phyloP scores from a whole-genome alignment of 345 rosid species.

The Aquilaria malaccensis region DNA sequence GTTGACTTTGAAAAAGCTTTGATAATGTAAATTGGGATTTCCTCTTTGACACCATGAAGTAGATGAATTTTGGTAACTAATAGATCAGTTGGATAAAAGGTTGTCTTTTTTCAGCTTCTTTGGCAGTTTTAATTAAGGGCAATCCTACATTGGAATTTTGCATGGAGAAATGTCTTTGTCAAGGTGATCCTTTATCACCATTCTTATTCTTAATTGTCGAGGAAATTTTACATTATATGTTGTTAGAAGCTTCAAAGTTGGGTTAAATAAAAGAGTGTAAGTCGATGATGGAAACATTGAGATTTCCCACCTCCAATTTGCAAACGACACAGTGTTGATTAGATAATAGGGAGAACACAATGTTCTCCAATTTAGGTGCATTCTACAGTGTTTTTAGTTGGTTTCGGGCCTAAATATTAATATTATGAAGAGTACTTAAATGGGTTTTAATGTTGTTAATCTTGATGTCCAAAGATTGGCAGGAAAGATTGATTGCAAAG shows the following conservation, averaged over 20 bases:
- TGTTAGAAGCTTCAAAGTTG: neutral
- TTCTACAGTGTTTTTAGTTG: too few relatives aligned
- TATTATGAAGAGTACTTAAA: too few relatives aligned
- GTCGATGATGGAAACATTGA: neutral
- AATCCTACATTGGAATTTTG: neutral
- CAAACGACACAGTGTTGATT: neutral
- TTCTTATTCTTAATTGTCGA: neutral
- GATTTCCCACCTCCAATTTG: neutral
- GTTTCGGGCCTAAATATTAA: too few relatives aligned
- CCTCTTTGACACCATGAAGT: neutral
- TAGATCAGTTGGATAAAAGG: neutral
- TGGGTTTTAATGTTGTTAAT: too few relatives aligned
- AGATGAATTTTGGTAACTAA: too few relatives aligned
- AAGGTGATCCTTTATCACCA: neutral
- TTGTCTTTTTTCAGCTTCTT: neutral
- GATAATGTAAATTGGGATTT: neutral
- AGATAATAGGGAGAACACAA: too few relatives aligned
- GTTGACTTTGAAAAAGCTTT: neutral
- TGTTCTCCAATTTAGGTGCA: too few relatives aligned
- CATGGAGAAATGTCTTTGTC: neutral
- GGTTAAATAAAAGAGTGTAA: neutral
- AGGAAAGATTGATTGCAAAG: too few relatives aligned
- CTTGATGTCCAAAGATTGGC: too few relatives aligned
- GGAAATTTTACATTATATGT: neutral
- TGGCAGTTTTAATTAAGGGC: neutral